phyloP scores from a whole-genome alignment of 1,284 basidiomycete genomes.

The Coriolopsis trogii region DNA sequence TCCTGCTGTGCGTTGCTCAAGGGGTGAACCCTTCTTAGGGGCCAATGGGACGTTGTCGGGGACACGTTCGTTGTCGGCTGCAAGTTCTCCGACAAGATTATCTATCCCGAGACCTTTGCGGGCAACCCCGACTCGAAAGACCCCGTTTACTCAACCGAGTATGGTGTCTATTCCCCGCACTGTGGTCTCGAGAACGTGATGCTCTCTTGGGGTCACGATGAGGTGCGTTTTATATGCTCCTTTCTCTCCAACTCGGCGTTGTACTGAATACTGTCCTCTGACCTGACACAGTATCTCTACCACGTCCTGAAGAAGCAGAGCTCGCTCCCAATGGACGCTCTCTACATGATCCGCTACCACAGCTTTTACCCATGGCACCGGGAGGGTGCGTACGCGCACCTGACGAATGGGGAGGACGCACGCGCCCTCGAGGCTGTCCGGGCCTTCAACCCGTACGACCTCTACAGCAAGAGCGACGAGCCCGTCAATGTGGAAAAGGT shows the following conservation, averaged over 20 bases:
- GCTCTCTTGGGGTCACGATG: constrained; percentile 91
- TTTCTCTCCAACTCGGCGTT: constrained; percentile 4
- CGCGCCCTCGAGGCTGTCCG: constrained; percentile 67
- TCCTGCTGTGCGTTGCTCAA: not conserved
- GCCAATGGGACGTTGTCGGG: constrained; percentile 93
- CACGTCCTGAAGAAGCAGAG: constrained; percentile 78
- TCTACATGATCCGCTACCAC: constrained; percentile 94
- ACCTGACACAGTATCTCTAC: constrained; percentile 65
- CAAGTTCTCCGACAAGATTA: constrained; percentile 81
- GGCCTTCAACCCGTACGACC: constrained; percentile 88
- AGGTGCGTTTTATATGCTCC: constrained; percentile 46
- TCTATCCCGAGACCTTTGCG: constrained; percentile 85
- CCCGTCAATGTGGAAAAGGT: constrained; percentile 65
- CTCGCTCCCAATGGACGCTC: constrained; percentile 79
- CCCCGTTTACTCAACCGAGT: constrained; percentile 75
- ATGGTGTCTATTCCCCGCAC: constrained; percentile 82
- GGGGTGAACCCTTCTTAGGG: constrained; percentile 38
- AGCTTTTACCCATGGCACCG: constrained; percentile 95
- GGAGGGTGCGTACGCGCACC: constrained; percentile 80
- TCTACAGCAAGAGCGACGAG: constrained; percentile 87
- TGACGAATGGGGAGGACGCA: constrained; percentile 71
- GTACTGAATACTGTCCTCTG: not conserved
- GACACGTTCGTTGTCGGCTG: constrained; percentile 91
- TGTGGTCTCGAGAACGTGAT: constrained; percentile 92
- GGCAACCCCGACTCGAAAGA: constrained; percentile 79